A percentile compares a stretch with the other conserved stretches of the same genome.
These are phyloP conservation scores for Annulohypoxylon bovei DNA, from an alignment of 495 filamentous ascomycete genomes.

Conservation along the genomic window DNA sequence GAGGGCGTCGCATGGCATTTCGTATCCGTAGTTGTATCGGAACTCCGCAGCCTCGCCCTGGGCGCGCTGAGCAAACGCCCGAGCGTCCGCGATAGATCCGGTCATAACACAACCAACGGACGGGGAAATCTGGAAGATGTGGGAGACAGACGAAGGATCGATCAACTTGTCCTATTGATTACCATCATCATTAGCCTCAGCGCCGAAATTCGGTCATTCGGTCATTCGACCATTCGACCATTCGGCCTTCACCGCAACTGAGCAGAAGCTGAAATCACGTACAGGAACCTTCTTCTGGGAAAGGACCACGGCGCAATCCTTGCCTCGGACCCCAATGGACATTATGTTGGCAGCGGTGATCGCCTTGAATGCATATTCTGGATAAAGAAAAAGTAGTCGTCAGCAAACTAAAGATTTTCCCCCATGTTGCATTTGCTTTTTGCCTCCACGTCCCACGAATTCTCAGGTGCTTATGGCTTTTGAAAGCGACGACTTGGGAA, in stretches of 20 bases:
- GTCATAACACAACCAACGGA: constrained; percentile 99
- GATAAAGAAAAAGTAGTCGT: constrained; percentile 28
- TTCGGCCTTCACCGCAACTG: constrained; percentile 22
- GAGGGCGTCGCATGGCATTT: constrained; percentile 98
- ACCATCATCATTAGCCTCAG: constrained; percentile 46
- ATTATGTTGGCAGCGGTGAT: constrained; percentile 99
- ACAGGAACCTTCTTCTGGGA: constrained; percentile 99
- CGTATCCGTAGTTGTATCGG: constrained; percentile 97
- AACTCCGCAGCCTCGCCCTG: constrained; percentile 97
- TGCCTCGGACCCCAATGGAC: constrained; percentile 93
- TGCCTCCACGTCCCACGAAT: constrained; percentile 8
- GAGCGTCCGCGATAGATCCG: constrained; percentile 95
- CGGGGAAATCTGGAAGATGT: constrained; percentile 95
- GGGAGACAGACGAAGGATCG: constrained; percentile 94
- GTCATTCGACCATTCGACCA: too few relatives aligned
- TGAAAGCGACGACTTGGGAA: constrained; percentile 7
- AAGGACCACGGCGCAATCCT: constrained; percentile 94
- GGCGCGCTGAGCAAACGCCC: constrained; percentile 89
- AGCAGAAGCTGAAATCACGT: constrained; percentile 55
- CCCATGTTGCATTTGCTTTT: constrained; percentile 9
- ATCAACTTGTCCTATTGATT: constrained; percentile 91
- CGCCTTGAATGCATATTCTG: constrained; percentile 99
- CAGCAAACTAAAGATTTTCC: constrained; percentile 40
- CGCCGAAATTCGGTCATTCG: constrained; percentile 17
- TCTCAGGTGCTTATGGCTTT: not conserved